Percentiles rank a stretch among this genome's conserved stretches.
These are phyloP conservation scores for Ottelia alismoides DNA, from an alignment of 106 monocot species.

Conservation along the genomic window DNA sequence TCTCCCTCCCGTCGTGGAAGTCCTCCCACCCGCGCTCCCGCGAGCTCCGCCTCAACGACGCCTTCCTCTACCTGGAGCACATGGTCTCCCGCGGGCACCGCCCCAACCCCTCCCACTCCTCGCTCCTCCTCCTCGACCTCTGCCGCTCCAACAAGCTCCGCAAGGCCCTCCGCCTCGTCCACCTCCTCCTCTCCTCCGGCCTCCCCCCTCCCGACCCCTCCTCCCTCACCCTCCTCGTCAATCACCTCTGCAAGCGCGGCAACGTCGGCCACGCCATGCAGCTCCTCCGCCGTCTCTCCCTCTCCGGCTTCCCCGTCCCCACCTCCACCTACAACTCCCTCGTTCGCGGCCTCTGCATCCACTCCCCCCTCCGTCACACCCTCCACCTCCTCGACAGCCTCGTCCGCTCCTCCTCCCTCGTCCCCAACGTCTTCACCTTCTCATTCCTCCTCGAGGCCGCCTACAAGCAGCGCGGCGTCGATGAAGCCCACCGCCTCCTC, in stretches of 20 bases:
- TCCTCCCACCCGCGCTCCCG: constrained; percentile 18
- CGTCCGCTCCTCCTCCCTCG: constrained; percentile 47
- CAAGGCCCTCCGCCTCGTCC: constrained; percentile 68
- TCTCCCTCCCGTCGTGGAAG: neutral
- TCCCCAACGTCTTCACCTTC: constrained; percentile 71
- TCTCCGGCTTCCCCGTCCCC: constrained; percentile 38
- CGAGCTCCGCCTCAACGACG: constrained; percentile 53
- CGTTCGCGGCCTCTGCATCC: constrained; percentile 58
- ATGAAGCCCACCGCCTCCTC: constrained; percentile 57
- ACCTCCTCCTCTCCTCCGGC: constrained; percentile 38
- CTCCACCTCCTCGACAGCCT: constrained; percentile 61
- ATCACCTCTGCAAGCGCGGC: constrained; percentile 68
- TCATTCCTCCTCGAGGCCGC: constrained; percentile 69
- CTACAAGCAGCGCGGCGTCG: constrained; percentile 56
- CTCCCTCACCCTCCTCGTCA: constrained; percentile 46
- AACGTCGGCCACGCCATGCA: constrained; percentile 91
- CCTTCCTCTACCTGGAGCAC: constrained; percentile 55
- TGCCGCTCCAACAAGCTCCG: constrained; percentile 58
- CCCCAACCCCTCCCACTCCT: constrained; percentile 37
- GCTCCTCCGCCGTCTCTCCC: constrained; percentile 55
- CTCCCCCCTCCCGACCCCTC: constrained; percentile 35
- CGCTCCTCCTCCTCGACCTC: constrained; percentile 53
- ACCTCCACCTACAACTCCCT: constrained; percentile 65
- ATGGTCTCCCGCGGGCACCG: constrained; percentile 55
- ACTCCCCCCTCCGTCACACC: constrained; percentile 51